A percentile compares a stretch with the other conserved stretches of the same genome.
phyloP scores from a whole-genome alignment of 139 green algal genomes.

The Micromonas commoda region DNA sequence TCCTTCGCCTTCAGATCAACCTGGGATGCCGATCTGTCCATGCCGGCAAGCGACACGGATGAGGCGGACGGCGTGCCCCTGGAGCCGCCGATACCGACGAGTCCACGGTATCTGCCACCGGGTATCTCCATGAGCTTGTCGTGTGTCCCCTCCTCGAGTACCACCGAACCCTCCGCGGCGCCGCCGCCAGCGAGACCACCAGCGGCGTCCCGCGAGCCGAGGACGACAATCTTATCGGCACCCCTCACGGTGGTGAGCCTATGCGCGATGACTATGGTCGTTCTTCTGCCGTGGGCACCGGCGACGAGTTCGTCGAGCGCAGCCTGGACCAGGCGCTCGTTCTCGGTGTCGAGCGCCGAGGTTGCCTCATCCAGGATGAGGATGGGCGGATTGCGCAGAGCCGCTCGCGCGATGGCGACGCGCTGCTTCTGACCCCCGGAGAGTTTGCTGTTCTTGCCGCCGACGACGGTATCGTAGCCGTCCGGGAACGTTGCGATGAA shows the following conservation, averaged over 20 bases:
- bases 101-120: not conserved
- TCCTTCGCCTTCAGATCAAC: constrained; percentile 2
- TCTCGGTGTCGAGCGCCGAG: constrained; percentile 64
- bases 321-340: constrained; percentile 51
- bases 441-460: constrained; percentile 86
- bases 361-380: constrained; percentile 71
- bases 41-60: not conserved
- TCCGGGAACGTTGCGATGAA: constrained; percentile 58
- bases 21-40: not conserved
- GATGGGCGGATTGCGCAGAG: constrained; percentile 65
- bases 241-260: constrained; percentile 72
- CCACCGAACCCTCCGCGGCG: not conserved
- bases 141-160: constrained; percentile 21
- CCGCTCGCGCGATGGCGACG: constrained; percentile 73
- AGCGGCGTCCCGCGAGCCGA: constrained; percentile 27
- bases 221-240: constrained; percentile 73
- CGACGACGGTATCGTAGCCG: constrained; percentile 54
- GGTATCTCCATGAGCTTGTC: constrained; percentile 16
- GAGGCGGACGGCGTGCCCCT: constrained; percentile 12
- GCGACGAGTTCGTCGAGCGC: constrained; percentile 55
- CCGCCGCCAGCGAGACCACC: not conserved
- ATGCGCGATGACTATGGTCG: constrained; percentile 85
- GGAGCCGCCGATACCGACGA: constrained; percentile 8
- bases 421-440: constrained; percentile 87
- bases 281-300: constrained; percentile 45